These are phyloP conservation scores for Bryum argenteum DNA, from an alignment of 225 moss, liverwort and hornwort genomes.

Conservation along the genomic window DNA sequence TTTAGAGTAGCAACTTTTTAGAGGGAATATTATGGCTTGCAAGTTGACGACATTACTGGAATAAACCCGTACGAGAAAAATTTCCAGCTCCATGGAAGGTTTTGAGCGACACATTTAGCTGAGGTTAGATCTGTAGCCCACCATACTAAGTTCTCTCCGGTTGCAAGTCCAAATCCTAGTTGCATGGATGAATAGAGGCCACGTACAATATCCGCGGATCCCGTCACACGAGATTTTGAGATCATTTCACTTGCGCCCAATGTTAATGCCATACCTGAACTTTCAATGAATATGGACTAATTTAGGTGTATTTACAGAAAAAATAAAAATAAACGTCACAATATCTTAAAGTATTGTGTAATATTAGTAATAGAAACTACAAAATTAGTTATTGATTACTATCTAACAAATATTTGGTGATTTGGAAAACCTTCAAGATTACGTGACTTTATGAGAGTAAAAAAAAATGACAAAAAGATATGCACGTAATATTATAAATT, in stretches of 20 bases:
- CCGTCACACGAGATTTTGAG: slow-evolving; percentile 78
- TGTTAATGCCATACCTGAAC: slow-evolving; percentile 72
- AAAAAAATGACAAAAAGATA: too few species aligned
- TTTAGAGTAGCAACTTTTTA: neutral
- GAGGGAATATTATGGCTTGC: slow-evolving; percentile 5
- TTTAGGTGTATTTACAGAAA: neutral
- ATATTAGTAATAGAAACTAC: too few species aligned
- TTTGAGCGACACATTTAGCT: slow-evolving; percentile 39
- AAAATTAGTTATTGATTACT: too few species aligned
- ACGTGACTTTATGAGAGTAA: too few species aligned
- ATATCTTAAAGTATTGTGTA: too few species aligned
- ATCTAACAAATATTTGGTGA: too few species aligned
- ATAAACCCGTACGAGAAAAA: slow-evolving; percentile 58
- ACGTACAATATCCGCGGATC: slow-evolving; percentile 72
- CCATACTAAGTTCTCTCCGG: slow-evolving; percentile 76
- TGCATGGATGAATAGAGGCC: slow-evolving; percentile 88
- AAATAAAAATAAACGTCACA: too few species aligned
- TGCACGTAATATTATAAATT: too few species aligned
- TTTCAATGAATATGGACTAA: slow-evolving; percentile 18
- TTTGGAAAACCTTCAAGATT: too few species aligned
- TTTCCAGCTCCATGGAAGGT: slow-evolving; percentile 55
- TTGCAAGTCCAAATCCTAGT: slow-evolving; percentile 86
- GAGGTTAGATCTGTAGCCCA: slow-evolving; percentile 50
- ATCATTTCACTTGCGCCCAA: slow-evolving; percentile 97
- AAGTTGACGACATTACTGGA: slow-evolving; percentile 17